Base-by-base conservation (phyloP, 345 rosid genomes). In the Salix arbutifolia region DNA sequence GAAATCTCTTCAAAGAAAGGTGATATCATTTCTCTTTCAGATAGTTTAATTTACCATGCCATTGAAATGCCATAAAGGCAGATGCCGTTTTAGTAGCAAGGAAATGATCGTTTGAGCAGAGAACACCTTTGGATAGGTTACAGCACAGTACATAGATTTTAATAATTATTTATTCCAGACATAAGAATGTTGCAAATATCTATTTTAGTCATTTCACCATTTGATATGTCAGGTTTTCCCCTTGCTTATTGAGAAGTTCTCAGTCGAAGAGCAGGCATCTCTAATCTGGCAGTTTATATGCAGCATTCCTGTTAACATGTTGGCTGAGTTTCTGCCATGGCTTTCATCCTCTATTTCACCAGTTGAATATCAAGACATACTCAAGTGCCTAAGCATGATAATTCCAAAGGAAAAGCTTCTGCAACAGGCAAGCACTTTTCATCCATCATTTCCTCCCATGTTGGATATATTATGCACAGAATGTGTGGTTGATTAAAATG, bases 241-340 rank as follows among this genome's bases (percentile, higher is more conserved):
- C n/a, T 81, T 88, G 86, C 89, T 90, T 48, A 82, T 79, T 58
- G 87, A 84, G 84, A 85, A 88, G 80, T 90, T 90, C 77, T 87
- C 93, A 7, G 80, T 80, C 53, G 88, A 90, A 82, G 93, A 90
- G 82, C 91, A 88, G 81, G 88, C 91, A 71, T 85, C 87, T 74
- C 80, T 90, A 64, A 87, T 87, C 28, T 90, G 93, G 93, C 93
- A 88, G 80, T 90, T 90, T 78, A 78, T 90, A 66, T 90, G 91
- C 86, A 90, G 91, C 83, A 87, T 88, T 80, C 93, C 93, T 66
- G 90, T 88, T 58, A 84, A 84, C 83, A 84, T 87, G 88, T 81
- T 90, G 86, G 85, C 87, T n/a, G 84, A 85, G 65, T 87, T 90
- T 76, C 85, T 90, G 72, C 89, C 91, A 4, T 90, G 93, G 93